These are phyloP conservation scores for Nicotiana paniculata DNA, from an alignment of 257 asterid species.

Conservation along the genomic window DNA sequence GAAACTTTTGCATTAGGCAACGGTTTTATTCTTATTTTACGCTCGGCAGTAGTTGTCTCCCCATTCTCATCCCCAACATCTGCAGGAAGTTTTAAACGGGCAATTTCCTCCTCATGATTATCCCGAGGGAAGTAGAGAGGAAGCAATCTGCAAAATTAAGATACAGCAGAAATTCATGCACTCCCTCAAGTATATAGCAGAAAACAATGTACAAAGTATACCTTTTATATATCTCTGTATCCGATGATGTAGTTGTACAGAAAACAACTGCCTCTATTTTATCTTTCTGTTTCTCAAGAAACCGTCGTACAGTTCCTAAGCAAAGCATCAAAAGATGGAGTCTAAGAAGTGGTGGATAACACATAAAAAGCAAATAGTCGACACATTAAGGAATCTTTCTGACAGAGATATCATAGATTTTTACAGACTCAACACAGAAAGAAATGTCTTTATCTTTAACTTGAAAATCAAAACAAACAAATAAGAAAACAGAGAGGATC, in stretches of 20 bases:
- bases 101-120: slow-evolving; percentile 78
- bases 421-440: neutral
- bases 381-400: neutral
- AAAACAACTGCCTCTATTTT: slow-evolving; percentile 72
- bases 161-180: neutral
- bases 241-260: slow-evolving; percentile 72
- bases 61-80: slow-evolving; percentile 99
- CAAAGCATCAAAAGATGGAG: slow-evolving; percentile 15
- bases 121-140: slow-evolving; percentile 97
- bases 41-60: slow-evolving; percentile 81
- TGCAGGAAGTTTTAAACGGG: slow-evolving; percentile 79
- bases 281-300: slow-evolving; percentile 90
- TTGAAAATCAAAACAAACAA: neutral
- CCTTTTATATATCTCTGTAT: slow-evolving; percentile 97
- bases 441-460: neutral
- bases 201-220: slow-evolving; percentile 13
- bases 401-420: neutral
- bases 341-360: slow-evolving; percentile 1
- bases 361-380: neutral
- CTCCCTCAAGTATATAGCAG: neutral
- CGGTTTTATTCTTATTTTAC: slow-evolving; percentile 90
- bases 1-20: slow-evolving; percentile 68
- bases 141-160: slow-evolving; percentile 52
- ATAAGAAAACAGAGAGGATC: neutral
- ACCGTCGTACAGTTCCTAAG: slow-evolving; percentile 88